Base-by-base conservation (phyloP, 306 rosid genomes). In the Myrica gale region DNA sequence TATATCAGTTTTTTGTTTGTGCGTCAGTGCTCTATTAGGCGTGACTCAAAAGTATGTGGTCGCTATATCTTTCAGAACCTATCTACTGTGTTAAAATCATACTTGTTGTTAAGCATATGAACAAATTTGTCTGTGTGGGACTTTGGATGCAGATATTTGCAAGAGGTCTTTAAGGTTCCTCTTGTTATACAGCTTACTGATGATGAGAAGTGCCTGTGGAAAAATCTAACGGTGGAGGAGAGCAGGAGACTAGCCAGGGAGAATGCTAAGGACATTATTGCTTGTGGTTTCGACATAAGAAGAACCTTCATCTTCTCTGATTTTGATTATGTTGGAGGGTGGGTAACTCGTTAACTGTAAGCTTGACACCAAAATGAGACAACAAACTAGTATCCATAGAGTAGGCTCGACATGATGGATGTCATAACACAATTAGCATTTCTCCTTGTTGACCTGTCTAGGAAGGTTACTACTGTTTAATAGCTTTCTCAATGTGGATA, bases 201-300 rank as follows among this genome's bases (percentile, higher is more conserved):
- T 15, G 97, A 95, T 69, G 99, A 95, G 90, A 92, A 92, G 77
- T 92, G 90, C 76, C 86, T 92, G 79, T 95, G 99, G 99, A 92
- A 92, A 77, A 85, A 88, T 83, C 87, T 92, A 43, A 81, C 92
- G 0, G 75, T 90, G 15, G 97, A 95, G 79, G 99, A 92, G 76
- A 57, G 89, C 82, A 88, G 80, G 66, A 90, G 99, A 72, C 96
- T 95, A 50, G 97, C 97, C 0, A 82, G 97, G 48, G 97, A 95
- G 85, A 92, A 95, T 73, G 93, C 99, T 1, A 92, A 92, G 73
- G 99, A 95, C 65, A 95, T 92, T 70, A 95, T 95, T 79, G 99
- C 99, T 72, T 95, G 99, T 82, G 99, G 97, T 69, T 95, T 92
- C 84, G 99, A 92, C 73, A 51, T 95, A 70, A 77, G 93, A 2